Evolutionary conservation across 495 filamentous ascomycete species (phyloP).

Genomic region (Penicillium ochrochloron): DNA sequence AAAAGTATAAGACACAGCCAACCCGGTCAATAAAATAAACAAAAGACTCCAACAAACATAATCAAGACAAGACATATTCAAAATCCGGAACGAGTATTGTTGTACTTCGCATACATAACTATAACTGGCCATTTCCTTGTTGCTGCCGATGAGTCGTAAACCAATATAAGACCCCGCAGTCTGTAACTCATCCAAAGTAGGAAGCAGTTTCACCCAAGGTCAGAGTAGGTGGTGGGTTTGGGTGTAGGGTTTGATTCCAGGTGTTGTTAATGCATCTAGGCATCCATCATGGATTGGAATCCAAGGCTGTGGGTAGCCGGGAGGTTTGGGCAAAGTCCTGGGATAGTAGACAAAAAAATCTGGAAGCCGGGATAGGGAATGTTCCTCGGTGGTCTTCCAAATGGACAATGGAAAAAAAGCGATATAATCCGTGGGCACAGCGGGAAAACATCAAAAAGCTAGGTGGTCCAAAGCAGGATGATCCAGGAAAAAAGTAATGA

Average conservation of each 20-base stretch:
- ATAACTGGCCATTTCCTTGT: conserved; percentile 5
- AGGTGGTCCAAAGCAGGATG: not conserved
- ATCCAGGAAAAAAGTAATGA: not conserved
- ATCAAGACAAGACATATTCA: not conserved
- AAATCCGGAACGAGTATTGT: conserved; percentile 1
- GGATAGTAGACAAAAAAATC: not conserved
- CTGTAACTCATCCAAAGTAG: not conserved
- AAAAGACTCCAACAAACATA: not conserved
- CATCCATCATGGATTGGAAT: not conserved
- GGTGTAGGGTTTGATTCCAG: not conserved
- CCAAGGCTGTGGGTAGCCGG: not conserved
- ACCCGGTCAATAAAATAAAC: not conserved
- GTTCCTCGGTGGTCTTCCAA: not conserved
- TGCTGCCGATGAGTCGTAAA: not conserved
- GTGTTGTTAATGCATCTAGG: not conserved
- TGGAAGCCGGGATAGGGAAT: not conserved
- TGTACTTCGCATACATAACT: not conserved
- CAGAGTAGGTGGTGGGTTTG: not conserved
- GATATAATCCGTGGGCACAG: not conserved
- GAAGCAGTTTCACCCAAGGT: not conserved
- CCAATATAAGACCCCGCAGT: not conserved
- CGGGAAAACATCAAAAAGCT: not conserved
- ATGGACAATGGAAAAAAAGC: not conserved
- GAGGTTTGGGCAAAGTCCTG: not conserved
- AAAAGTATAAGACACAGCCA: conserved; percentile 8